Conservation (phyloP, 495 filamentous ascomycete species). For the Friedmanniomyces simplex region DNA sequence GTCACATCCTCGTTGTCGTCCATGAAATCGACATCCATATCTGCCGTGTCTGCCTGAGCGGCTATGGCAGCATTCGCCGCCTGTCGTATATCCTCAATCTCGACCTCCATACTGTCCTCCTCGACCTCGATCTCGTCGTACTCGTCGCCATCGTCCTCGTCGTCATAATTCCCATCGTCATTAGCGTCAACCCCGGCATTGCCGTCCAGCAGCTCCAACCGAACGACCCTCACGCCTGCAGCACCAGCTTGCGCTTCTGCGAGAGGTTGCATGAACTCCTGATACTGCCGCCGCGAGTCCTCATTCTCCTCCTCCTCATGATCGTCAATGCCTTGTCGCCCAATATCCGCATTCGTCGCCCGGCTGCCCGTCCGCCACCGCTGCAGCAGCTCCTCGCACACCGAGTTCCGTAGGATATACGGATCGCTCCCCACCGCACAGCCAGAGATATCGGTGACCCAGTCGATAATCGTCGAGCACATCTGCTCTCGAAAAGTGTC, state of each 20-base stretch:
- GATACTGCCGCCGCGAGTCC: conserved; percentile 4
- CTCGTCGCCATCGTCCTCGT: conserved; percentile 36
- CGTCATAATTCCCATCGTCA: conserved; percentile 29
- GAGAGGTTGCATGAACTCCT: conserved; percentile 9
- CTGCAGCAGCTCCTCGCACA: conserved; percentile 85
- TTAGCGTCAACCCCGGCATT: conserved; percentile 35
- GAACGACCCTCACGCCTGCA: conserved; percentile 6
- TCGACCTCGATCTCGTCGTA: conserved; percentile 25
- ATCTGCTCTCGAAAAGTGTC: conserved; percentile 97
- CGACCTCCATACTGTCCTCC: conserved; percentile 25
- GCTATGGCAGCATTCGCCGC: conserved; percentile 34
- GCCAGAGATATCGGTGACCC: conserved; percentile 85
- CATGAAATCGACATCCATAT: conserved; percentile 47
- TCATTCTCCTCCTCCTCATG: conserved; percentile 48
- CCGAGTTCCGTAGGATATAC: conserved; percentile 62
- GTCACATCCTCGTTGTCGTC: conserved; percentile 35
- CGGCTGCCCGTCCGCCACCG: conserved; percentile 78
- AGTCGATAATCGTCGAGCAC: conserved; percentile 95
- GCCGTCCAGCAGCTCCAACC: conserved; percentile 21
- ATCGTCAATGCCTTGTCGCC: conserved; percentile 80
- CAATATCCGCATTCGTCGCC: conserved; percentile 74
- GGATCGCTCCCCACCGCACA: conserved; percentile 75
- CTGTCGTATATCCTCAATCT: conserved; percentile 28
- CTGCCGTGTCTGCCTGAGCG: conserved; percentile 23
- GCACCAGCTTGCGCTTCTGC: not conserved